These are phyloP conservation scores for Tulasnella calospora DNA, from an alignment of 768 basidiomycete genomes.

Conservation along the genomic window DNA sequence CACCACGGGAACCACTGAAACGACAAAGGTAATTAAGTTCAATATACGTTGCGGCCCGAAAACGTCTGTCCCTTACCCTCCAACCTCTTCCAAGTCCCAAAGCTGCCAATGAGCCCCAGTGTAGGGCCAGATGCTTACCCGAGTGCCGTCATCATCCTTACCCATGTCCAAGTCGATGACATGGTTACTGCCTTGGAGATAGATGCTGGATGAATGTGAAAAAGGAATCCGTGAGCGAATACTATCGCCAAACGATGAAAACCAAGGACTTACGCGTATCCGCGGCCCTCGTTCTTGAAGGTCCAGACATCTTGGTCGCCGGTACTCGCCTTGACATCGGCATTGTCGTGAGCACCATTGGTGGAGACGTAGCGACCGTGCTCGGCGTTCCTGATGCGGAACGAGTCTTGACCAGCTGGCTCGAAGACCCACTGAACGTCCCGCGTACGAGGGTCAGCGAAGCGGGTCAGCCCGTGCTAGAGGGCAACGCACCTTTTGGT, in stretches of 20 bases:
- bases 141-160: constrained; percentile 1
- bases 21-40: background rate
- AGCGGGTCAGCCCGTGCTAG: background rate
- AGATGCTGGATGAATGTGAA: background rate
- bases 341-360: background rate
- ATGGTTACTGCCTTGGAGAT: background rate
- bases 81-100: constrained; percentile 5
- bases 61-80: background rate
- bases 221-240: background rate
- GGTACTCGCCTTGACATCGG: background rate
- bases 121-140: background rate
- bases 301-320: background rate
- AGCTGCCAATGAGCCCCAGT: background rate
- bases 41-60: background rate
- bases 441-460: background rate
- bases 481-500: constrained; percentile 12
- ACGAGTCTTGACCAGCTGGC: background rate
- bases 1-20: background rate
- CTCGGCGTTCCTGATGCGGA: background rate
- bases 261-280: background rate
- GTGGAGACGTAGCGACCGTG: background rate
- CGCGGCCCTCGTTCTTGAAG: background rate
- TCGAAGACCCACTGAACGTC: constrained; percentile 14
- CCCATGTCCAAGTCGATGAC: background rate
- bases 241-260: background rate